These are phyloP conservation scores for Lachancea sp. DNA, from an alignment of 805 yeast species.

Conservation along the genomic window DNA sequence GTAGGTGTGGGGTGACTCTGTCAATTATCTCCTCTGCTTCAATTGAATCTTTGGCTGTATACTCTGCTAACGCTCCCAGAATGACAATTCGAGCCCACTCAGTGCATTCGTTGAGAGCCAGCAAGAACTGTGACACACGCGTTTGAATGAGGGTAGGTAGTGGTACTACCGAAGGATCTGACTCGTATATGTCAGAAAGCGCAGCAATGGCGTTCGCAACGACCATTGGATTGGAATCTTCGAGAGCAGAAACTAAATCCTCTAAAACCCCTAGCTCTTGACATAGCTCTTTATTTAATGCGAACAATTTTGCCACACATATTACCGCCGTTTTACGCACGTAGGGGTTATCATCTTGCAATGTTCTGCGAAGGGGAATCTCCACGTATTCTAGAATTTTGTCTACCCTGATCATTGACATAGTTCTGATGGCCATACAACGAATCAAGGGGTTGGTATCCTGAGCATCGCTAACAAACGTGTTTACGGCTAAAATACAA, in stretches of 20 bases:
- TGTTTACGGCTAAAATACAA: conserved; percentile 91
- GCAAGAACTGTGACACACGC: conserved; percentile 54
- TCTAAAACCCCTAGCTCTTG: conserved; percentile 81
- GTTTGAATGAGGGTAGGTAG: conserved; percentile 34
- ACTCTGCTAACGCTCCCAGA: conserved; percentile 72
- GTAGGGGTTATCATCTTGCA: conserved; percentile 91
- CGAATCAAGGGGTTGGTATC: conserved; percentile 95
- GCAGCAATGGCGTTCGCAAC: conserved; percentile 91
- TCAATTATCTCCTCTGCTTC: conserved; percentile 86
- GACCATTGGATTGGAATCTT: conserved; percentile 93
- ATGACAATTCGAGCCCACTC: conserved; percentile 98
- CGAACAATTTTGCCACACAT: conserved; percentile 92
- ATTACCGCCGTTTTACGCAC: conserved; percentile 97
- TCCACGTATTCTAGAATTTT: conserved; percentile 94
- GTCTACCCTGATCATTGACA: conserved; percentile 96
- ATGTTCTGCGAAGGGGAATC: conserved; percentile 76
- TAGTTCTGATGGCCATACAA: conserved; percentile 93
- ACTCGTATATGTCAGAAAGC: conserved; percentile 70
- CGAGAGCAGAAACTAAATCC: conserved; percentile 56
- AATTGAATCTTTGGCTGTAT: conserved; percentile 44
- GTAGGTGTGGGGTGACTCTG: conserved; percentile 87
- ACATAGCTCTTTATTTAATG: conserved; percentile 72
- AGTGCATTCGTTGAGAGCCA: conserved; percentile 92
- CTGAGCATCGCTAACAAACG: conserved; percentile 90
- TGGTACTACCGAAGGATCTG: conserved; percentile 49